Evolutionary conservation across 2,329 filamentous ascomycete species (phyloP), one percentile per base, ranked within the genome.

Genomic region (Escovopsis sp.): DNA sequence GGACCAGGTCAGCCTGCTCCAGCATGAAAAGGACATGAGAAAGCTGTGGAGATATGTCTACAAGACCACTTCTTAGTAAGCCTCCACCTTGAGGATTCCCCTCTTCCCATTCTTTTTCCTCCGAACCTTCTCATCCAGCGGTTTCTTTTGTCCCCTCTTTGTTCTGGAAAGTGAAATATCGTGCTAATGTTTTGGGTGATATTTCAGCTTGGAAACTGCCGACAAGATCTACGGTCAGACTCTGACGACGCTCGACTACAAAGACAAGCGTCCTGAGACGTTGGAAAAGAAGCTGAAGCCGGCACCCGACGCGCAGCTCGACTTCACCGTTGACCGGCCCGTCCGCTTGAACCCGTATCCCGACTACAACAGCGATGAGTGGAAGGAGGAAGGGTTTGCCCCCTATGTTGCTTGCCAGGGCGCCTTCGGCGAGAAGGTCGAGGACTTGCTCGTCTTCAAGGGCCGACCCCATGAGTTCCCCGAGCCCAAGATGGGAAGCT

Each of bases 281-380:
- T 53, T 59, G 19, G 51, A 48, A 30, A 49, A 48, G 33, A 53
- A 52, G 43, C 54, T 67, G 15, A 49, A 45, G 39, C 55, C 53
- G 38, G 59, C 62, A 32, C 51, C 62, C 41, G 54, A 59, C n/a
- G 52, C 56, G 8, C 53, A 55, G 39, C 48, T 58, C 26, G 59
- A 59, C 33, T 73, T 69, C 51, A 67, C 55, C 42, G 55, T 60
- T 11, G 62, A 70, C 36, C 60, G 66, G 40, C 71, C 76, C 1
- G 65, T 73, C 43, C 65, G 71, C 18, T 85, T 84, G 59, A 70
- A 79, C 45, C 83, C 83, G 0, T 87, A 86, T 48, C 82, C 82
- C 1, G 64, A 73, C 12, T 85, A 86, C 61, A 81, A 83, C 53
- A 72, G 69, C 40, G 61, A 65, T 4, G 59, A 65, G 12, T 87